A percentile compares a stretch with the other conserved stretches of the same genome.
phyloP scores from a whole-genome alignment of 805 yeast species.

The Lipomyces yamadae region DNA sequence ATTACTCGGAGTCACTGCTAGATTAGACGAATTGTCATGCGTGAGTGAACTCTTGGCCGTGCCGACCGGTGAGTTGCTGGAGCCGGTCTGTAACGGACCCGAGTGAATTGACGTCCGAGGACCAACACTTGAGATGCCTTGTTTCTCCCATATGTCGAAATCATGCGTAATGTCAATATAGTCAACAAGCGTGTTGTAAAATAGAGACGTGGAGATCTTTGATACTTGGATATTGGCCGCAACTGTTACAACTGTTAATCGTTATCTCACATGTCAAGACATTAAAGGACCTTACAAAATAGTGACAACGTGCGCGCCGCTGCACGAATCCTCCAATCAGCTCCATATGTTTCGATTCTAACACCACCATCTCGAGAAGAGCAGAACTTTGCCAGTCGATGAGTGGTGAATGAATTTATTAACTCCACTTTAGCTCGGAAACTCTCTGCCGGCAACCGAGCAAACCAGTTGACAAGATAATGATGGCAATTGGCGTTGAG shows the following conservation, averaged over 20 bases:
- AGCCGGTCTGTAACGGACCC: background rate
- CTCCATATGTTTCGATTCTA: constrained; percentile 63
- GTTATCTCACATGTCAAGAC: constrained; percentile 40
- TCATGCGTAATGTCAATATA: constrained; percentile 76
- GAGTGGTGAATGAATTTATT: constrained; percentile 76
- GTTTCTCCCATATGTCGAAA: constrained; percentile 78
- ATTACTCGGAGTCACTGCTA: background rate
- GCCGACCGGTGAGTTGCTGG: background rate
- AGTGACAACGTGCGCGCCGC: constrained; percentile 65
- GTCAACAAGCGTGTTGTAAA: constrained; percentile 83
- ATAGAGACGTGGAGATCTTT: constrained; percentile 51
- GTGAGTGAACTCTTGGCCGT: background rate
- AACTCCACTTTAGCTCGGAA: constrained; percentile 65
- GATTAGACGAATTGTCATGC: background rate
- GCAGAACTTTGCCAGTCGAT: constrained; percentile 58
- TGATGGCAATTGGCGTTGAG: constrained; percentile 50
- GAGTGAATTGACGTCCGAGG: constrained; percentile 9
- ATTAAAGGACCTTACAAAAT: constrained; percentile 55
- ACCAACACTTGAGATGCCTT: constrained; percentile 22
- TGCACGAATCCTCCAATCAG: constrained; percentile 79
- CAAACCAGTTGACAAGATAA: constrained; percentile 61
- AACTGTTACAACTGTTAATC: constrained; percentile 10
- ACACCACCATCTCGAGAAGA: constrained; percentile 27
- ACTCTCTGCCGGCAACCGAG: constrained; percentile 50
- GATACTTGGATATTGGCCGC: constrained; percentile 37